Evolutionary conservation across 441 rosid species (phyloP), one percentile per base, ranked within the genome.

Genomic region (Rhodomyrtus psidioides): DNA sequence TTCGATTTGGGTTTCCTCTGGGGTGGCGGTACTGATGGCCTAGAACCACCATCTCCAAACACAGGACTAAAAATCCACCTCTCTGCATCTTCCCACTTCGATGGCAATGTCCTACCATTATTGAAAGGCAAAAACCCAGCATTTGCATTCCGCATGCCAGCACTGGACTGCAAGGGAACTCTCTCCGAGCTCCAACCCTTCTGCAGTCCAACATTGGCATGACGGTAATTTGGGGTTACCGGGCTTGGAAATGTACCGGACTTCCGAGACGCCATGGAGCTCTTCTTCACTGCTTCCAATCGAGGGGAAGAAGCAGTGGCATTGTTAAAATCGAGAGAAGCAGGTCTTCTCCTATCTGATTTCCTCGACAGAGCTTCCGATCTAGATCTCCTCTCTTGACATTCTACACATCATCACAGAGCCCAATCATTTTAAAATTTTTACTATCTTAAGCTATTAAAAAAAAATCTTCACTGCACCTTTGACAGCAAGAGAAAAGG

Each of bases 41-140:
- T 94, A 1, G 85, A 83, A 19, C 84, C 90, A 85, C 93, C 91
- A 86, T 94, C 98, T 49, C 93, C 95, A 10, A 95, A 91, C 84
- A 95, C 93, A 39, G 99, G 99, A 92, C 99, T 97, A 79, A 91
- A 88, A 86, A 97, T 96, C 99, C 99, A 97, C 90, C 99, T 93
- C 95, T 97, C 99, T 14, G 99, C 99, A 88, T 97, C 99, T 90
- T 97, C 99, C 99, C 99, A 97, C 81, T 97, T 97, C 0, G 99
- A 97, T 53, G 99, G 99, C 88, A 97, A 90, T 24, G 97, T 91
- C 90, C 94, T 93, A 55, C 97, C 98, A 84, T 94, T 96, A 90
- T 91, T 92, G 30, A 91, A 89, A 84, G 98, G 95, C 88, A 93
- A 87, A 76, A 94, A 83, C 8, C 92, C 91, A 76, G 92, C 91